A percentile compares a stretch with the other conserved stretches of the same genome.
Conservation (phyloP, 345 rosid genomes). For the Kernera saxatilis region DNA sequence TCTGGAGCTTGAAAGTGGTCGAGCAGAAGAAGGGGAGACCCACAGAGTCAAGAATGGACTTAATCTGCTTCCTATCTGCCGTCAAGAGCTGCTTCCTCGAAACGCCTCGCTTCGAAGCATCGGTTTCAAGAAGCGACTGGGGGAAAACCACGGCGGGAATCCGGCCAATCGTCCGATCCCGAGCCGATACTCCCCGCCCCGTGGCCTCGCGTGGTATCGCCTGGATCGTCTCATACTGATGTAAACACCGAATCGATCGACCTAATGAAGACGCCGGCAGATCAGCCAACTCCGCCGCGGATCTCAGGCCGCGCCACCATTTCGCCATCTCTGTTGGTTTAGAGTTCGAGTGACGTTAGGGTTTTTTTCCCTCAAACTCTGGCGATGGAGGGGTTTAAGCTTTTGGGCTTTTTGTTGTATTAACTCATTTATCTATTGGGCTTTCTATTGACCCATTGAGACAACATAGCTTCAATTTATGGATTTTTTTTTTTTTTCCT, state of each 20-base stretch:
- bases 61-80: conserved; percentile 69
- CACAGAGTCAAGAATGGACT: conserved; percentile 54
- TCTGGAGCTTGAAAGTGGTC: conserved; percentile 69
- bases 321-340: conserved; percentile 31
- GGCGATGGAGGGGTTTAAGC: conserved; percentile 24
- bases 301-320: conserved; percentile 34
- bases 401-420: conserved; percentile 7
- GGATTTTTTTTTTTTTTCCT: neutral
- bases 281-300: conserved; percentile 18
- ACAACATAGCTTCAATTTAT: neutral
- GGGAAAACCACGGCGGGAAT: conserved; percentile 76
- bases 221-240: conserved; percentile 60
- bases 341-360: conserved; percentile 25
- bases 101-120: conserved; percentile 28
- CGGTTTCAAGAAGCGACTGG: conserved; percentile 44
- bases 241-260: conserved; percentile 22
- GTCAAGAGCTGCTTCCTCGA: conserved; percentile 67
- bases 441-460: neutral
- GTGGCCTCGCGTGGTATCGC: conserved; percentile 65
- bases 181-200: conserved; percentile 52
- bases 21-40: conserved; percentile 67
- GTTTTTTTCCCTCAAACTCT: conserved; percentile 2
- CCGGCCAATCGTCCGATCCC: conserved; percentile 66
- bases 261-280: neutral
- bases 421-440: neutral